Conservation (phyloP, 2,329 filamentous ascomycete species). For the Fragosphaeria purpurea region DNA sequence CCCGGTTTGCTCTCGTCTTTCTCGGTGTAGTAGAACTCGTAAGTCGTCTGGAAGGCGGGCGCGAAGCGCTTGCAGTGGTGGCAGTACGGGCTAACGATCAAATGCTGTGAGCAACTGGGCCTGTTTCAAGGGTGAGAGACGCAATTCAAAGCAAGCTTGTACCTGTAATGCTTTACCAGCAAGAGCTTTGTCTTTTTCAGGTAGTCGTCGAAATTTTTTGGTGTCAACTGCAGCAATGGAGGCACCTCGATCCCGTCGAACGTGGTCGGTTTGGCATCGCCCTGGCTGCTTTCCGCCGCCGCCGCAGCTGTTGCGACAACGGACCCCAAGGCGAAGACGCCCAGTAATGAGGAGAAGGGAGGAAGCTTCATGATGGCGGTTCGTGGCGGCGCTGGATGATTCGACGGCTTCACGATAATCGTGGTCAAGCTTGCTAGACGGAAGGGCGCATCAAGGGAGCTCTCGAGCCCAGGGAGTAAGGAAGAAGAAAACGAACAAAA, state of each 20-base stretch:
- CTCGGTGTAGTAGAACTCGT: constrained; percentile 91
- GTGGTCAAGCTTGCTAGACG: neutral
- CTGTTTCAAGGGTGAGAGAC: too few species aligned
- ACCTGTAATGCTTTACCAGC: constrained; percentile 61
- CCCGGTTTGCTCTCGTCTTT: constrained; percentile 43
- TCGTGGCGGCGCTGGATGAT: too few species aligned
- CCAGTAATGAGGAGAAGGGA: constrained; percentile 36
- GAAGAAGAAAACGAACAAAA: neutral
- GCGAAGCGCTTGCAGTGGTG: constrained; percentile 70
- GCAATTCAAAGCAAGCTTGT: too few species aligned
- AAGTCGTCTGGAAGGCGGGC: constrained; percentile 80
- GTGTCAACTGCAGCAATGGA: constrained; percentile 50
- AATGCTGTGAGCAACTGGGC: neutral
- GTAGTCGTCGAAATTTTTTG: constrained; percentile 46
- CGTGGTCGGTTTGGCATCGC: constrained; percentile 37
- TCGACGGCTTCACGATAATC: constrained; percentile 2
- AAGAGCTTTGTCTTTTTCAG: constrained; percentile 43
- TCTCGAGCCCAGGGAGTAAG: neutral
- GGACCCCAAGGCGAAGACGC: constrained; percentile 31
- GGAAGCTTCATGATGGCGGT: constrained; percentile 32
- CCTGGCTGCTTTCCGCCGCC: constrained; percentile 19
- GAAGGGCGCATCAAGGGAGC: too few species aligned
- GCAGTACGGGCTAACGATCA: constrained; percentile 41
- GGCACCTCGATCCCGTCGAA: constrained; percentile 62
- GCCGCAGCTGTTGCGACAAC: constrained; percentile 19